phyloP scores from a whole-genome alignment of 2,329 filamentous ascomycete genomes.

The Alternaria sp. region DNA sequence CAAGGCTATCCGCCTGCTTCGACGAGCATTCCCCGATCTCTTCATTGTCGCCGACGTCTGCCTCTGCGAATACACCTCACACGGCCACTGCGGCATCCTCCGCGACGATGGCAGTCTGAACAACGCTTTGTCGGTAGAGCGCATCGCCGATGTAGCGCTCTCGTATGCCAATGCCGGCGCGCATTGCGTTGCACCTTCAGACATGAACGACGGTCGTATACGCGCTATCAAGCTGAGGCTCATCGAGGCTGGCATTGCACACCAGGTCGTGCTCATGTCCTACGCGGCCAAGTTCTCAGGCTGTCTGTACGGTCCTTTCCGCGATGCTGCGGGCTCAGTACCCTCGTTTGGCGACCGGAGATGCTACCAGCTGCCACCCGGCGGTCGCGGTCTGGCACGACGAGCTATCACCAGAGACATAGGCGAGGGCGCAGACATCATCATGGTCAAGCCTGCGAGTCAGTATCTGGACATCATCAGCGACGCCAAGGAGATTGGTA shows the following conservation, averaged over 20 bases:
- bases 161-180: constrained; percentile 95
- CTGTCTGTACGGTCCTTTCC: constrained; percentile 95
- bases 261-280: constrained; percentile 93
- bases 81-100: constrained; percentile 96
- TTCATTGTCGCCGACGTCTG: constrained; percentile 95
- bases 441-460: constrained; percentile 98
- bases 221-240: constrained; percentile 98
- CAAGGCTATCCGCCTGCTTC: constrained; percentile 81
- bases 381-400: constrained; percentile 88
- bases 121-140: constrained; percentile 91
- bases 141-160: constrained; percentile 96
- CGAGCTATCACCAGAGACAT: constrained; percentile 92
- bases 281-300: constrained; percentile 98
- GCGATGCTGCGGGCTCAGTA: constrained; percentile 89
- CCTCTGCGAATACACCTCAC: constrained; percentile 97
- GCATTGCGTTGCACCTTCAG: constrained; percentile 94
- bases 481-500: constrained; percentile 93
- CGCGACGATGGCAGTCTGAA: constrained; percentile 92
- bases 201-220: constrained; percentile 99
- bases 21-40: constrained; percentile 84
- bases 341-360: constrained; percentile 94
- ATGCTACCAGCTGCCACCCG: constrained; percentile 96
- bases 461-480: constrained; percentile 98
- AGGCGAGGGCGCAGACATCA: constrained; percentile 92
- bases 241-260: constrained; percentile 92